A percentile compares a stretch with the other conserved stretches of the same genome.
Conservation (phyloP, 768 basidiomycete species). For the Pholiota microspora region DNA sequence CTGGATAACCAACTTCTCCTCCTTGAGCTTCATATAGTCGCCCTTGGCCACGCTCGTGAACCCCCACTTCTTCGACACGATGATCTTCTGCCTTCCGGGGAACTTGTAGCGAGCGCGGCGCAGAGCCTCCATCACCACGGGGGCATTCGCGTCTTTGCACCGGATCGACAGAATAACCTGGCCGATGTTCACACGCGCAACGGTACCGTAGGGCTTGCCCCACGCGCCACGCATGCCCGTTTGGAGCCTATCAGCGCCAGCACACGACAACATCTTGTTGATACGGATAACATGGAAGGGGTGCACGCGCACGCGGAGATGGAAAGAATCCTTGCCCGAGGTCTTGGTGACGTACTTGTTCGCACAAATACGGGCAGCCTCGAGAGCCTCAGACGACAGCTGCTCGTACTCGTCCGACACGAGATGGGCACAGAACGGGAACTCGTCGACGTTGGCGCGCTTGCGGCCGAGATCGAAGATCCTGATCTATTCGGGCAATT, state of each 20-base stretch:
- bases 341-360: constrained; percentile 99
- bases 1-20: constrained; percentile 87
- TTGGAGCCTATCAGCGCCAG: constrained; percentile 96
- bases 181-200: constrained; percentile 95
- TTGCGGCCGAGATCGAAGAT: constrained; percentile 97
- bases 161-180: constrained; percentile 89
- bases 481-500: constrained; percentile 63
- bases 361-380: constrained; percentile 98
- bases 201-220: constrained; percentile 98
- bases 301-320: constrained; percentile 94
- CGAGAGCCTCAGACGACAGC: constrained; percentile 91
- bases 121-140: constrained; percentile 94
- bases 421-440: constrained; percentile 95
- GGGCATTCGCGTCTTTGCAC: constrained; percentile 83
- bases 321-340: constrained; percentile 98
- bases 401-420: constrained; percentile 99
- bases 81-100: constrained; percentile 98
- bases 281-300: constrained; percentile 99
- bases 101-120: constrained; percentile 99
- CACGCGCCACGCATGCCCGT: constrained; percentile 99
- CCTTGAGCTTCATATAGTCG: constrained; percentile 87
- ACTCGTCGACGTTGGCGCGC: constrained; percentile 95
- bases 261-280: constrained; percentile 99
- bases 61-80: constrained; percentile 97
- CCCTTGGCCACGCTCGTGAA: constrained; percentile 93